phyloP scores from a whole-genome alignment of 371 early-diverging fungal genomes.

The Lichtheimia corymbifera region DNA sequence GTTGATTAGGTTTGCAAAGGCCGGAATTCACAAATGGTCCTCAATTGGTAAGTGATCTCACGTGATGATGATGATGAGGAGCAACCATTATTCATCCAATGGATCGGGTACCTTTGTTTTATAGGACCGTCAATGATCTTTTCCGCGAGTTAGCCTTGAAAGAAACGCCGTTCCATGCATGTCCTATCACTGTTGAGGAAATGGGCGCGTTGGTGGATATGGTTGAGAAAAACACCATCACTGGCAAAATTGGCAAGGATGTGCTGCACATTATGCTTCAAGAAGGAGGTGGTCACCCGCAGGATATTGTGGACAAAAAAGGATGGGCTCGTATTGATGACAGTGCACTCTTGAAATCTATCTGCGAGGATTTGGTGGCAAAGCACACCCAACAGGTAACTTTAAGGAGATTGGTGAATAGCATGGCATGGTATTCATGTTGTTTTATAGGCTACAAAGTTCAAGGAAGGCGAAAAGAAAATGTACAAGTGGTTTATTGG shows the following conservation, averaged over 20 bases:
- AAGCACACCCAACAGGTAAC: constrained; percentile 61
- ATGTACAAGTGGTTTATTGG: constrained; percentile 75
- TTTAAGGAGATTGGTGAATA: neutral
- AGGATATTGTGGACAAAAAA: constrained; percentile 64
- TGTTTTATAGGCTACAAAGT: constrained; percentile 45
- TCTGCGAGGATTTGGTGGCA: constrained; percentile 55
- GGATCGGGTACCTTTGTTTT: neutral
- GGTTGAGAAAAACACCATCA: constrained; percentile 58
- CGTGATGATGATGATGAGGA: neutral
- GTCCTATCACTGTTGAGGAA: constrained; percentile 60
- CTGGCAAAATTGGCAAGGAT: constrained; percentile 68
- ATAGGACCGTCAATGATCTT: constrained; percentile 79
- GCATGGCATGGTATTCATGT: neutral
- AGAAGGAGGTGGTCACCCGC: constrained; percentile 48
- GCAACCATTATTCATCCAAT: neutral
- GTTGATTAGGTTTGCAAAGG: constrained; percentile 35
- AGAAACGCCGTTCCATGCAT: constrained; percentile 52
- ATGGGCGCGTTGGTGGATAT: constrained; percentile 69
- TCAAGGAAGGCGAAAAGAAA: constrained; percentile 59
- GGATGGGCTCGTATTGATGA: constrained; percentile 73
- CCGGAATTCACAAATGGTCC: constrained; percentile 41
- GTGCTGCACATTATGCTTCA: constrained; percentile 71
- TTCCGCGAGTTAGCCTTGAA: constrained; percentile 72
- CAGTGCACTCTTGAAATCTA: constrained; percentile 36
- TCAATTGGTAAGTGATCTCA: constrained; percentile 40